Evolutionary conservation across 257 asterid species (phyloP).

Genomic region (Asclepias syriaca): DNA sequence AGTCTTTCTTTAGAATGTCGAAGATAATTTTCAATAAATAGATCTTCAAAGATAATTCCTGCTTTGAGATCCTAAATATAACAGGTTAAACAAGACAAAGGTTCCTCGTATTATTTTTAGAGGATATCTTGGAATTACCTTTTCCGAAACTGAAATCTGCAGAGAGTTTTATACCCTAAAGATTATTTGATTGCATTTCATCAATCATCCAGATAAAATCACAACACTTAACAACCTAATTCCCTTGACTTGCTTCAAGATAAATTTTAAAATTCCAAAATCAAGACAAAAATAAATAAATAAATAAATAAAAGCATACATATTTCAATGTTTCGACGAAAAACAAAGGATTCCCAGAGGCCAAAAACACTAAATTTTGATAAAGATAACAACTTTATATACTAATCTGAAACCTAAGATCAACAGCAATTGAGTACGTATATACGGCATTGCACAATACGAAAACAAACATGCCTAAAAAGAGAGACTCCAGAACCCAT

Average conservation of each 20-base stretch:
- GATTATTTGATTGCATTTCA: not conserved
- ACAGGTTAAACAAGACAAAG: not conserved
- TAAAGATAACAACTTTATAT: not conserved
- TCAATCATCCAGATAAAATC: not conserved
- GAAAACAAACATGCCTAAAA: not conserved
- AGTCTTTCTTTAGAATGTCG: not conserved
- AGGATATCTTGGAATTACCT: not conserved
- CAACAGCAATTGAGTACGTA: too few species aligned
- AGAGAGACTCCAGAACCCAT: not conserved
- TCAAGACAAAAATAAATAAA: too few species aligned
- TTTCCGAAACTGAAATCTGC: not conserved
- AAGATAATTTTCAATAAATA: not conserved
- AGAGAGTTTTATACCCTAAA: not conserved
- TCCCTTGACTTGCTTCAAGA: not conserved
- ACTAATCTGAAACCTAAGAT: not conserved
- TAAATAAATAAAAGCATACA: too few species aligned
- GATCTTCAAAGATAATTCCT: not conserved
- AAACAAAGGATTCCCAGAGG: not conserved
- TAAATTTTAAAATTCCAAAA: not conserved
- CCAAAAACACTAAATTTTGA: not conserved
- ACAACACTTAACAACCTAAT: not conserved
- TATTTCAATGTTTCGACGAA: not conserved
- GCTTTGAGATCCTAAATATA: not conserved
- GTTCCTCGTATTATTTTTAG: not conserved
- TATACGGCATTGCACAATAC: not conserved